phyloP scores from a whole-genome alignment of 192 early-diverging fungal genomes.

The Backusella westeae region DNA sequence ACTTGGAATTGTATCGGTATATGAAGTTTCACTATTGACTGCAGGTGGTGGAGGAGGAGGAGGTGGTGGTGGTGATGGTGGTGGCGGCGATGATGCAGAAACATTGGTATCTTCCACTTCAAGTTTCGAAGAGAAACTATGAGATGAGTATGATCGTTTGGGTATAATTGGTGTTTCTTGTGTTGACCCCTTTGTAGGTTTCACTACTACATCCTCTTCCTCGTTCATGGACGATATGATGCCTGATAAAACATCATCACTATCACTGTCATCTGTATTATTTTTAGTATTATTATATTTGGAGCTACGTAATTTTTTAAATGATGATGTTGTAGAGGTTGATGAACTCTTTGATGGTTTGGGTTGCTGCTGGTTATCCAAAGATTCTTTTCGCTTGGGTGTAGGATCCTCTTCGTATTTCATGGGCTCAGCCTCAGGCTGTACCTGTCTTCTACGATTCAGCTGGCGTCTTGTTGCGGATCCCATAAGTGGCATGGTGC shows the following conservation, averaged over 20 bases:
- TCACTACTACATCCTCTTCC: neutral
- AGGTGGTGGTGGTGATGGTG: constrained; percentile 22
- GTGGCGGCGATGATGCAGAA: neutral
- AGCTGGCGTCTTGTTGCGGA: constrained; percentile 1
- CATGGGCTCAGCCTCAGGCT: neutral
- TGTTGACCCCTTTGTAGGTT: neutral
- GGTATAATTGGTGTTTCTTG: constrained; percentile 7
- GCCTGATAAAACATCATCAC: neutral
- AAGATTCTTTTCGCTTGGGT: constrained; percentile 8
- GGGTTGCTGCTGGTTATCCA: neutral
- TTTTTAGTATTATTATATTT: too few species aligned
- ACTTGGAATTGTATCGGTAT: neutral
- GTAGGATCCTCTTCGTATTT: neutral
- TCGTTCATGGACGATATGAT: constrained; percentile 6
- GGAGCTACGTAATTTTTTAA: neutral
- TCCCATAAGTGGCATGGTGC: constrained; percentile 28
- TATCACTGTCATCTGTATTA: neutral
- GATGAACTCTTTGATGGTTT: neutral
- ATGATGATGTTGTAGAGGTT: neutral
- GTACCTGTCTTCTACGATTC: constrained; percentile 10
- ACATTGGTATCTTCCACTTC: neutral
- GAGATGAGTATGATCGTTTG: neutral
- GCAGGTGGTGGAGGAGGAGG: neutral
- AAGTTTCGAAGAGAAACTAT: neutral
- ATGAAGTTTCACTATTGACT: neutral